A percentile compares a stretch with the other conserved stretches of the same genome.
Evolutionary conservation across 176 grass and related monocot genomes (phyloP).

Genomic region (Carex scoparia): DNA sequence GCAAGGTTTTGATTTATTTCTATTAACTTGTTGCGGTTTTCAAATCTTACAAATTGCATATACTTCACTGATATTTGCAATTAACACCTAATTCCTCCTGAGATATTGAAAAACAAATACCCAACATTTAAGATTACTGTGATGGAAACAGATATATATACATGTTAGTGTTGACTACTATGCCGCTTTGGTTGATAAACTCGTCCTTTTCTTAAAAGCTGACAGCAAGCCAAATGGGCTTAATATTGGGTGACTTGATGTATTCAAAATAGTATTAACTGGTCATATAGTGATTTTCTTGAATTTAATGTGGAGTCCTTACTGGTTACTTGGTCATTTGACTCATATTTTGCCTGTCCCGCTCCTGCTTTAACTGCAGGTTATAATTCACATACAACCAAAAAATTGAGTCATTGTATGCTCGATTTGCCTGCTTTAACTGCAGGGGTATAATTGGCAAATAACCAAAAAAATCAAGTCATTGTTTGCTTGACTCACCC

Average conservation of each 20-base stretch:
- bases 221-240: not conserved
- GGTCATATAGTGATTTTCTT: not conserved
- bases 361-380: not conserved
- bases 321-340: not conserved
- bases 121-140: not conserved
- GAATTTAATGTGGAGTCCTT: not conserved
- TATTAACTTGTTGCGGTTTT: not conserved
- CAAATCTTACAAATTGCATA: not conserved
- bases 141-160: not conserved
- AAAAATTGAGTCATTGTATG: not conserved
- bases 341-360: not conserved
- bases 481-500: not conserved
- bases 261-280: not conserved
- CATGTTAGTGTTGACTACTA: not conserved
- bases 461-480: not conserved
- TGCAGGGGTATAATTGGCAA: not conserved
- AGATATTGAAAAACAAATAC: not conserved
- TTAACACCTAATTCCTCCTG: not conserved
- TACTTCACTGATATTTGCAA: not conserved
- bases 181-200: not conserved
- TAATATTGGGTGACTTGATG: not conserved
- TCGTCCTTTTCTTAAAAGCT: not conserved
- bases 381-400: not conserved
- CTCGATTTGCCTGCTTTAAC: not conserved
- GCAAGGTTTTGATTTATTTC: conserved; percentile 43